Conservation (phyloP, 2,329 filamentous ascomycete genomes). For the Mycosphaerella arachidis region DNA sequence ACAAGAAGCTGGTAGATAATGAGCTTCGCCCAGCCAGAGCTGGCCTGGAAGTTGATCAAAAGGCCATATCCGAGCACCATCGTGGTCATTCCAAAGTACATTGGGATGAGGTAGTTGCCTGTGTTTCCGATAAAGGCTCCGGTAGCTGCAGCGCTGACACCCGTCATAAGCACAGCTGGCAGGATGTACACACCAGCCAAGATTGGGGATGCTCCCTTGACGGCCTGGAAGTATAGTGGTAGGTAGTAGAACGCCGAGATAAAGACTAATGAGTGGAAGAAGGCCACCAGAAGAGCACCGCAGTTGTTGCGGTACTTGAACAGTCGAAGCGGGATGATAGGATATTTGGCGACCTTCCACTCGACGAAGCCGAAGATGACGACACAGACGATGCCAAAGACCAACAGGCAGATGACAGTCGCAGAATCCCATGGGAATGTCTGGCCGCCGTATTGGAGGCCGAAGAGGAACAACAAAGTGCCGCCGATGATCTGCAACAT, state of each 20-base stretch:
- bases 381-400: conserved; percentile 47
- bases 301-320: conserved; percentile 56
- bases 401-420: conserved; percentile 52
- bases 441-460: conserved; percentile 51
- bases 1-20: conserved; percentile 48
- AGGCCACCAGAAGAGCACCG: conserved; percentile 50
- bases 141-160: conserved; percentile 41
- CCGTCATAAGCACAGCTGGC: conserved; percentile 50
- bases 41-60: conserved; percentile 40
- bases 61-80: conserved; percentile 46
- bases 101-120: conserved; percentile 45
- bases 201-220: conserved; percentile 56
- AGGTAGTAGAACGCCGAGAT: conserved; percentile 66
- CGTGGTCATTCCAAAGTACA: conserved; percentile 41
- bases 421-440: conserved; percentile 51
- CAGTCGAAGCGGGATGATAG: conserved; percentile 63
- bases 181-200: conserved; percentile 58
- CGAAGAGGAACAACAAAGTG: conserved; percentile 50
- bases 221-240: conserved; percentile 68
- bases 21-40: conserved; percentile 38
- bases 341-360: conserved; percentile 58
- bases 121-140: conserved; percentile 49
- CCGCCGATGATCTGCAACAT: conserved; percentile 40
- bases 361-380: conserved; percentile 58
- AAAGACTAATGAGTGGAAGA: conserved; percentile 52